Percentiles rank a stretch among this genome's conserved stretches.
phyloP scores from a whole-genome alignment of 2,329 filamentous ascomycete genomes.

The Botrytis aclada region DNA sequence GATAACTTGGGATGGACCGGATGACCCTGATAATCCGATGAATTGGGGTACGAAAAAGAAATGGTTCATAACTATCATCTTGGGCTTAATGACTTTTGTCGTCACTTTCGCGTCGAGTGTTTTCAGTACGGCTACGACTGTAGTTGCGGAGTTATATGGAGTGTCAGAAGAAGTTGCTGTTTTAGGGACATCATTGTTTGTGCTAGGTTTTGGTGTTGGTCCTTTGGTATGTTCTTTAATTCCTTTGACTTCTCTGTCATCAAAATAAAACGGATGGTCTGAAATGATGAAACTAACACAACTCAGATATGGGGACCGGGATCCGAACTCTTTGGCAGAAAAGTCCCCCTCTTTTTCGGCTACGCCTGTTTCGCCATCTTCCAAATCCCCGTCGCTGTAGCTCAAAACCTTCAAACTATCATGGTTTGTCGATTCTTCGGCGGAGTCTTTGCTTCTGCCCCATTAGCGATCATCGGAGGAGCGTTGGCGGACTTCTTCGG shows the following conservation, averaged over 20 bases:
- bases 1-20: slow-evolving; percentile 22
- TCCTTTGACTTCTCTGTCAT: neutral
- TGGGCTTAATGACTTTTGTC: slow-evolving; percentile 37
- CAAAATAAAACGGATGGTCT: neutral
- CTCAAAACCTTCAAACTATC: slow-evolving; percentile 52
- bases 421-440: slow-evolving; percentile 53
- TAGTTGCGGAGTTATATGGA: slow-evolving; percentile 26
- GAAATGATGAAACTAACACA: neutral
- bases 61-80: slow-evolving; percentile 30
- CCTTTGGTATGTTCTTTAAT: slow-evolving; percentile 51
- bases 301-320: slow-evolving; percentile 42
- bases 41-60: slow-evolving; percentile 32
- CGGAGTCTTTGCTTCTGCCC: slow-evolving; percentile 50
- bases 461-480: slow-evolving; percentile 50
- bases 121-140: slow-evolving; percentile 31
- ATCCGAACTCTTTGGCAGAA: slow-evolving; percentile 50
- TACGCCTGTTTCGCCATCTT: slow-evolving; percentile 50
- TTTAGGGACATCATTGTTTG: slow-evolving; percentile 65
- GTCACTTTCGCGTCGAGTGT: slow-evolving; percentile 38
- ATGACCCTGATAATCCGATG: slow-evolving; percentile 22
- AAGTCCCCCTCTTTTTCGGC: slow-evolving; percentile 47
- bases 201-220: slow-evolving; percentile 67
- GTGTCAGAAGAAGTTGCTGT: slow-evolving; percentile 47
- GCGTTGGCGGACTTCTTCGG: slow-evolving; percentile 64
- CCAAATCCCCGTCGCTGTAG: slow-evolving; percentile 53